phyloP scores from a whole-genome alignment of 1,139 yeast genomes.

The Eremothecium cymbalariae region DNA sequence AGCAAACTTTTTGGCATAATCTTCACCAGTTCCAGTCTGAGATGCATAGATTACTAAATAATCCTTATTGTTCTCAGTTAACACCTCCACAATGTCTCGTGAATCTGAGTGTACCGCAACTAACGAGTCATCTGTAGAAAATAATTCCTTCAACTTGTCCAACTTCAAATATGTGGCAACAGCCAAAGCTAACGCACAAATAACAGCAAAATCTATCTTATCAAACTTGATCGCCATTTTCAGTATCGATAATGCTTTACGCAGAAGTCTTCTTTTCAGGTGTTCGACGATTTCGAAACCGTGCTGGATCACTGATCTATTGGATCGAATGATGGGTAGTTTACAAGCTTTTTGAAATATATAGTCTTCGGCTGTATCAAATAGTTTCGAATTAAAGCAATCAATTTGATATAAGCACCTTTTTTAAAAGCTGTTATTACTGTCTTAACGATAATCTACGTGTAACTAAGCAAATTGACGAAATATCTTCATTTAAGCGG shows the following conservation, averaged over 20 bases:
- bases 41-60: constrained; percentile 85
- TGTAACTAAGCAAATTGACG: too few relatives aligned
- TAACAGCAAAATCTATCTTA: constrained; percentile 61
- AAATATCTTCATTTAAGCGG: too few relatives aligned
- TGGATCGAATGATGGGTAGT: too few relatives aligned
- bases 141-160: constrained; percentile 49
- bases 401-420: too few relatives aligned
- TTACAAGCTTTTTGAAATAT: too few relatives aligned
- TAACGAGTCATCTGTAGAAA: constrained; percentile 34
- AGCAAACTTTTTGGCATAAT: constrained; percentile 82
- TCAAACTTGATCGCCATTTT: constrained; percentile 39
- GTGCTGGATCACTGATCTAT: too few relatives aligned
- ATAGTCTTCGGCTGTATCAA: too few relatives aligned
- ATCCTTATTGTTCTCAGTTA: constrained; percentile 59
- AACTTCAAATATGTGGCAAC: constrained; percentile 60
- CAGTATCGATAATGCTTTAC: not conserved
- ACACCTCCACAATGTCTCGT: constrained; percentile 57
- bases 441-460: too few relatives aligned
- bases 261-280: not conserved
- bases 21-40: constrained; percentile 99
- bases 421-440: too few relatives aligned
- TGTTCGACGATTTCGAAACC: not conserved
- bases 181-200: constrained; percentile 57
- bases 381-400: too few relatives aligned
- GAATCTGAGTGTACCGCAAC: constrained; percentile 33